A percentile compares a stretch with the other conserved stretches of the same genome.
phyloP scores from a whole-genome alignment of 2,329 filamentous ascomycete species.

The Neofusicoccum sp. region DNA sequence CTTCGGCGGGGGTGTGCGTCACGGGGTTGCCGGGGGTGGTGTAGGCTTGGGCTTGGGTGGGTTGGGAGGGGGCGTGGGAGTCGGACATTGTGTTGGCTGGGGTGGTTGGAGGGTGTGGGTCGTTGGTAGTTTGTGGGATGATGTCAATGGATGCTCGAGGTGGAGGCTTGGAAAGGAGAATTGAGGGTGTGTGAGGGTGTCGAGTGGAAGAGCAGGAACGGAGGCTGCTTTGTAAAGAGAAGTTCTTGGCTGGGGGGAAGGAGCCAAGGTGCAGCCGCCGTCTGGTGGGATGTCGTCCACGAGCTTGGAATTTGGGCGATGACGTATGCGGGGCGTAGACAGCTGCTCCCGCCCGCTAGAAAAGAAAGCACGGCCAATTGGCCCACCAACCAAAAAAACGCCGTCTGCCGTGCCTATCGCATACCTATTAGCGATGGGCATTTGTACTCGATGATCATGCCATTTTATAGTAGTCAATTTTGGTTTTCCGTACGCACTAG shows the following conservation, averaged over 20 bases:
- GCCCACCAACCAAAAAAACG: background rate
- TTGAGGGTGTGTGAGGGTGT: background rate
- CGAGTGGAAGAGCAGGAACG: background rate
- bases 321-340: constrained; percentile 16
- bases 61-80: constrained; percentile 42
- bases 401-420: background rate
- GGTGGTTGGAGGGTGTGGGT: background rate
- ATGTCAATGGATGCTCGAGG: background rate
- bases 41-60: constrained; percentile 45
- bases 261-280: background rate
- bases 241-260: background rate
- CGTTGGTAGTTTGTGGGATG: background rate
- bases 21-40: constrained; percentile 47
- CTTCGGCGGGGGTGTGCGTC: constrained; percentile 42
- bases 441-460: background rate
- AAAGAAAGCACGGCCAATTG: background rate
- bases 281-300: too few species aligned
- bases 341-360: background rate
- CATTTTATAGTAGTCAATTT: too few species aligned
- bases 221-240: background rate
- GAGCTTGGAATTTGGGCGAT: background rate
- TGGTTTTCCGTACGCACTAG: too few species aligned
- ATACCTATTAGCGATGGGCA: background rate
- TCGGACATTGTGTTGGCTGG: constrained; percentile 38
- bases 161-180: background rate